Conservation (phyloP, 2,329 filamentous ascomycete genomes). For the Epichloe baconii region DNA sequence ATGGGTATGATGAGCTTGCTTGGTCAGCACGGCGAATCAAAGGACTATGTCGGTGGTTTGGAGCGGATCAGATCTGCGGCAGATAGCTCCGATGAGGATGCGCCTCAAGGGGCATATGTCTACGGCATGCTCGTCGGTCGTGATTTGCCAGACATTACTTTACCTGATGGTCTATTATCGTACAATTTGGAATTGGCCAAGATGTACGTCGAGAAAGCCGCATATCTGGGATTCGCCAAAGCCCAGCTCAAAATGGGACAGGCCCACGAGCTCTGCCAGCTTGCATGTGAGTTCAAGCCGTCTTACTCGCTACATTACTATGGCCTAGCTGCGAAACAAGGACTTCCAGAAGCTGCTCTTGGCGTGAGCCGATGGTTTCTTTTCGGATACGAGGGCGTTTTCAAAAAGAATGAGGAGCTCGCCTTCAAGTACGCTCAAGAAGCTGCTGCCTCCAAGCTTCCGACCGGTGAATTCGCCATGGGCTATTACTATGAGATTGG, state of each 20-base stretch:
- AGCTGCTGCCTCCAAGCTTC: conserved; percentile 66
- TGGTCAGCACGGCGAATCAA: conserved; percentile 80
- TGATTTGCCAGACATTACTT: conserved; percentile 78
- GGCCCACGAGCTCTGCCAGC: conserved; percentile 84
- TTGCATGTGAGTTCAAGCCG: conserved; percentile 91
- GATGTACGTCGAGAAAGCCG: conserved; percentile 90
- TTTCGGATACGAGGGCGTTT: conserved; percentile 83
- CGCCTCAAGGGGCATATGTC: conserved; percentile 89
- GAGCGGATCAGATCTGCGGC: conserved; percentile 76
- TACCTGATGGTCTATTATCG: conserved; percentile 58
- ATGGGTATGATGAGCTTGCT: conserved; percentile 96
- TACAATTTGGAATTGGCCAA: conserved; percentile 61
- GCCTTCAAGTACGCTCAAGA: conserved; percentile 85
- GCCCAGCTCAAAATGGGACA: conserved; percentile 96
- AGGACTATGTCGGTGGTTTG: conserved; percentile 66
- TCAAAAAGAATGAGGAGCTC: conserved; percentile 89
- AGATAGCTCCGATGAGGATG: conserved; percentile 84
- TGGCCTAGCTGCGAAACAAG: conserved; percentile 79
- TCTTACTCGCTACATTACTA: conserved; percentile 92
- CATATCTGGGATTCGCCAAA: conserved; percentile 90
- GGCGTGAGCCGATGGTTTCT: conserved; percentile 98
- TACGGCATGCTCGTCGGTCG: conserved; percentile 88
- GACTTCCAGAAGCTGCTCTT: conserved; percentile 85
- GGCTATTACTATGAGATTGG: conserved; percentile 97
- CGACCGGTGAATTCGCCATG: conserved; percentile 90